Base-by-base conservation (phyloP, 23 red algal genomes). In the Agarophyton chilense region DNA sequence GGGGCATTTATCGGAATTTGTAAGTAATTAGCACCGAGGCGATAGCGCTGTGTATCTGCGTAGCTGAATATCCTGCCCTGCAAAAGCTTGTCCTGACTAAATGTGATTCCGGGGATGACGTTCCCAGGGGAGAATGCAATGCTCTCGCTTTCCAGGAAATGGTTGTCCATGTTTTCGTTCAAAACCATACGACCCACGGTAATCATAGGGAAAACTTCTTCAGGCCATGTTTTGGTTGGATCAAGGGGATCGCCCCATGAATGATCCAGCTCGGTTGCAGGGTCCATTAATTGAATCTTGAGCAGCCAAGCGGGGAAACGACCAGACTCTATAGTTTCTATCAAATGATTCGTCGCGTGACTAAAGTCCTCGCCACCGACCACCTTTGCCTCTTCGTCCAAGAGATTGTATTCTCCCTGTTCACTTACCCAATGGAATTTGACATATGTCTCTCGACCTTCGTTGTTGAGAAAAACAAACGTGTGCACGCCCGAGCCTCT, bases 1-100 rank as follows among this genome's bases (percentile, higher is more conserved):
- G 96, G 96, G 2, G 93, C 88, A 82, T 98, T 98, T 54, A 98
- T 98, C 28, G 96, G 96, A 31, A 98, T 84, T 42, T 94, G 84
- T 56, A 95, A 54, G 42, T 98, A 98, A 55, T 98, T 98, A 19
- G 93, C 89, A 1, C 96, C 96, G 12, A 98, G 85, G 14, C 96
- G 93, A 81, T 98, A 95, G 25, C 96, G 90, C 85, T 98, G 96
- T 64, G 96, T 98, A 72, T 98, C 96, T 54, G 87, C 86, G 58
- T 98, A 98, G 32, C 86, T 92, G 72, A 98, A 95, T 22, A 98
- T 89, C 22, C 96, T 93, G 14, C 87, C 90, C 54, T 98, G 96
- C 16, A 98, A 89, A 65, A 98, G 53, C 50, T 98, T 98, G 82
- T 98, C 96, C 34, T 98, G 93, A 34, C 93, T 93, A 22, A 87